Evolutionary conservation across 192 early-diverging fungal species (phyloP).

Genomic region (Lobosporangium transversale): DNA sequence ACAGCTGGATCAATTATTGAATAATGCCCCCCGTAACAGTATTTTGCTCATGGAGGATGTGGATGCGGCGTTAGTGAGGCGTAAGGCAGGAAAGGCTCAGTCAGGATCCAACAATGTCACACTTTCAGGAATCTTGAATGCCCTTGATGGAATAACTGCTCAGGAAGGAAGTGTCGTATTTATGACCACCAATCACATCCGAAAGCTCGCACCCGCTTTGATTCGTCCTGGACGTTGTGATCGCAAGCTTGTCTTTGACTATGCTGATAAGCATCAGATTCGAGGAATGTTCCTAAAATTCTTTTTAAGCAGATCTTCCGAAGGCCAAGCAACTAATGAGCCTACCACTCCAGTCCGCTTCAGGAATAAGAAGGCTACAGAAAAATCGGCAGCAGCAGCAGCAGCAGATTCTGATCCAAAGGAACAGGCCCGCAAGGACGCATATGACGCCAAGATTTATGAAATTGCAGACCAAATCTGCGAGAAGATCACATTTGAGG

Average conservation of each 20-base stretch:
- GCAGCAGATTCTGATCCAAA: conserved; percentile 14
- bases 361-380: background rate
- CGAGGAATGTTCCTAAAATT: conserved; percentile 56
- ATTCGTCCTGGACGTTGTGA: conserved; percentile 66
- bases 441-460: conserved; percentile 38
- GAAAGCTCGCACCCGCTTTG: conserved; percentile 58
- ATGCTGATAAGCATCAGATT: conserved; percentile 57
- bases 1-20: conserved; percentile 54
- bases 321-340: conserved; percentile 15
- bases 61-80: conserved; percentile 38
- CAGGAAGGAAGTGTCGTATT: conserved; percentile 63
- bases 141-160: conserved; percentile 61
- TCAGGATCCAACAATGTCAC: conserved; percentile 42
- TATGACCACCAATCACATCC: conserved; percentile 62
- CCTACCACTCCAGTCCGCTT: background rate
- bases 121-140: conserved; percentile 60
- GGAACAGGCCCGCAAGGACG: conserved; percentile 39
- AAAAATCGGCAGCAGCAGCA: background rate
- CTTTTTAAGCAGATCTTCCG: conserved; percentile 39
- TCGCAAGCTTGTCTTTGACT: conserved; percentile 60
- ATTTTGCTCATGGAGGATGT: conserved; percentile 69
- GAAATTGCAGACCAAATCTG: conserved; percentile 26
- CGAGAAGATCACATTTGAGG: conserved; percentile 25
- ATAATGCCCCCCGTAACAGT: conserved; percentile 55
- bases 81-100: conserved; percentile 42